Evolutionary conservation across 345 rosid species (phyloP), one percentile per base, ranked within the genome.

Genomic region (Hibiscus syriacus): DNA sequence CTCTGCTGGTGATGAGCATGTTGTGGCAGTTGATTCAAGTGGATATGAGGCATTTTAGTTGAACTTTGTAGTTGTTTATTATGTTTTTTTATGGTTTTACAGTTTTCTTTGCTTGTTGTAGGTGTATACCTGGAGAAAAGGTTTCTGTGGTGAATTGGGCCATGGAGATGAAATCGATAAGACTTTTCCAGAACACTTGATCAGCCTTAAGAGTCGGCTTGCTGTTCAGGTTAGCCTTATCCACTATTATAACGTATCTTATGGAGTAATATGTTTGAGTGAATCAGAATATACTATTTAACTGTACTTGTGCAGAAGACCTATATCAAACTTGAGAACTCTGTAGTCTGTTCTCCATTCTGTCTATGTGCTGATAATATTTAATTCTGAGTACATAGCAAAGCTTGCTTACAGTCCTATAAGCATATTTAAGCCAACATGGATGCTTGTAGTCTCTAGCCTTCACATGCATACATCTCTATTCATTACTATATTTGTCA

Each of bases 61-160:
- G 27, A 10, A 39, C 13, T 71, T 16, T 27, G n/a, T 27, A 41
- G n/a, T 43, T 65, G 41, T 41, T 20, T 22, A 41, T 69, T 32
- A 23, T 57, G 53, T 56, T 7, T 45, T 61, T 39, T 10, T 52
- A 25, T 68, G 22, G 45, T 46, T 58, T 16, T 57, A 8, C 48
- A 45, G 69, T 77, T 5, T 25, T 70, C 27, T 32, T 59, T 71
- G 17, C 67, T 67, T 62, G 1, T 67, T 70, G 73, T 73, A 93
- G 98, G 96, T 87, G 9, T 90, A 90, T 76, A 87, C 97, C 22
- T 93, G 97, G 97, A 97, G 98, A 58, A 93, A 93, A 80, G 98
- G 97, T 70, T 93, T 90, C 67, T 93, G 96, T 68, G 97, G 98
- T 79, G 98, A 94, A 54, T 76, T 93, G 45, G 98, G 98, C 76